Percentiles rank a stretch among this genome's conserved stretches.
Conservation (phyloP, 495 filamentous ascomycete species). For the Cercophora scortea region DNA sequence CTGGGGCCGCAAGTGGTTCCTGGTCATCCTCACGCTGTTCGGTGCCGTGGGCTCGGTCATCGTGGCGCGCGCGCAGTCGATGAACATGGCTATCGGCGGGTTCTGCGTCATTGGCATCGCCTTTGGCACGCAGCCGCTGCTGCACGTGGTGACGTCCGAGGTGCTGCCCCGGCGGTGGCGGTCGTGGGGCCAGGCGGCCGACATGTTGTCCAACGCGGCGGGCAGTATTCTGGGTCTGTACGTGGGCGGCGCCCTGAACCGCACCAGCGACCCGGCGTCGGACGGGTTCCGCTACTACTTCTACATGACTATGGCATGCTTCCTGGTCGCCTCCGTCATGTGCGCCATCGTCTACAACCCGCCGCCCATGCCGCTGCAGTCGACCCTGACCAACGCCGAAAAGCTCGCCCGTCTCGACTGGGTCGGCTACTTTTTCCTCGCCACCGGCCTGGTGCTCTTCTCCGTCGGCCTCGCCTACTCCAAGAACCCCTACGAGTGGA, state of each 20-base stretch:
- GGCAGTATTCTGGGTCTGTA: constrained; percentile 10
- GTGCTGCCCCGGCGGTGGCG: constrained; percentile 24
- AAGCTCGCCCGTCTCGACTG: constrained; percentile 27
- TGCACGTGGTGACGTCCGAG: constrained; percentile 28
- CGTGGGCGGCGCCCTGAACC: constrained; percentile 20
- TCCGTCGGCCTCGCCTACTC: constrained; percentile 27
- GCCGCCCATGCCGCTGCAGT: constrained; percentile 6
- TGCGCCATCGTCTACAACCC: constrained; percentile 21
- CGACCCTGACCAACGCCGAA: constrained; percentile 7
- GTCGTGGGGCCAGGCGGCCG: constrained; percentile 20
- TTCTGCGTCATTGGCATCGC: constrained; percentile 18
- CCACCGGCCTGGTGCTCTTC: constrained; percentile 22
- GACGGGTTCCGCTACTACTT: constrained; percentile 25
- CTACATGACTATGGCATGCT: constrained; percentile 18
- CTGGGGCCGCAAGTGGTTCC: constrained; percentile 29
- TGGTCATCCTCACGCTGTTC: constrained; percentile 21
- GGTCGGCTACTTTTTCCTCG: constrained; percentile 23
- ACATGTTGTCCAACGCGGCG: constrained; percentile 13
- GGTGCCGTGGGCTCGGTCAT: constrained; percentile 23
- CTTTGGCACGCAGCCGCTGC: constrained; percentile 26
- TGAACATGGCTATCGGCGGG: constrained; percentile 26
- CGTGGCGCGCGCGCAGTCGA: constrained; percentile 21
- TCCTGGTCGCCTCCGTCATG: constrained; percentile 11
- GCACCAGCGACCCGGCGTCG: constrained; percentile 4
- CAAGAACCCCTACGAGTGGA: constrained; percentile 27